Evolutionary conservation across 2,329 filamentous ascomycete genomes (phyloP), one percentile per base, ranked within the genome.

Genomic region (Didymella exigua): DNA sequence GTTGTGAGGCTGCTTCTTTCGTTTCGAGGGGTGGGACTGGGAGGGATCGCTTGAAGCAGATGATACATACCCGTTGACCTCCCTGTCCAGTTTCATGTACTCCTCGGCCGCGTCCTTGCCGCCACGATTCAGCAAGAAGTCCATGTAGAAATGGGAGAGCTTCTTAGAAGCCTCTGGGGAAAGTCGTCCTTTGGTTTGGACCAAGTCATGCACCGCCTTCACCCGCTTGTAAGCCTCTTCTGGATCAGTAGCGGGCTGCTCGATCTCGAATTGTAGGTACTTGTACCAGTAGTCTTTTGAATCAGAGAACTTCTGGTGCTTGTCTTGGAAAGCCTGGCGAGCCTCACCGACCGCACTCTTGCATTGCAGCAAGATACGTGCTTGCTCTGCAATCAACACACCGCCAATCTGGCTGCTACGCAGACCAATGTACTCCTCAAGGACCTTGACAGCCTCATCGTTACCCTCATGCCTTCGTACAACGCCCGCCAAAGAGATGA

Each of bases 231-330:
- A 86, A 1, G 79, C 66, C 68, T 93, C 90, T 2, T 83, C 81
- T 44, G 86, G 84, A 1, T 81, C 77, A 58, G 79, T 87, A 1
- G 87, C 88, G 10, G 90, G 89, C 73, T 96, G 93, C 52, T 90
- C 86, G 43, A 96, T 81, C 78, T 99, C 95, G 69, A 99, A 96
- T 54, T 89, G 81, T 49, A 98, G 84, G 81, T 92, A 98, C 68
- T 86, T 90, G 64, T 87, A 82, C 93, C 95, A 99, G 80, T 98
- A 98, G 37, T 90, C 81, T 29, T 87, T 85, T 74, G 92, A 96
- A 70, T 95, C 90, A 2, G 88, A 82, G 72, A 96, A 96, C 81
- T 87, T 91, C 70, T 92, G 87, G 51, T 89, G 83, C 65, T 96
- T 93, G 75, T 88, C 89, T 58, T 86, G 79, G 78, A 93, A 98